Base-by-base conservation (phyloP, 257 asterid genomes). In the Nicotiana obtusifolia region DNA sequence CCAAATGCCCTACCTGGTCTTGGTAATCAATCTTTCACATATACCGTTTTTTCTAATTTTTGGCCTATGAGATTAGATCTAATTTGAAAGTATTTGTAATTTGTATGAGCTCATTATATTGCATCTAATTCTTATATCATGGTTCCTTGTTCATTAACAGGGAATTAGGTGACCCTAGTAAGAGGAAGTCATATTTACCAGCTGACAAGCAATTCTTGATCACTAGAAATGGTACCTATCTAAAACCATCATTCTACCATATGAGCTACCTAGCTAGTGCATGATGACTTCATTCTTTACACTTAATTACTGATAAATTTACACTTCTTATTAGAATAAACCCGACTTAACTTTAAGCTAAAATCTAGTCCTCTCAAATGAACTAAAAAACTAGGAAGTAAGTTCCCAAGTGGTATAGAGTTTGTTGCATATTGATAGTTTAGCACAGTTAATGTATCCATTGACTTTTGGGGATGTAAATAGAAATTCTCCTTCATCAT, bases 1-100 rank as follows among this genome's bases (percentile, higher is more conserved):
- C 98, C 73, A 96, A 96, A 85, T 96, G 98, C 87, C 98, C 99
- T 20, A 96, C 99, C 33, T 96, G 99, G 99, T 92, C 99, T 11
- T 94, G 99, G 99, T 96, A 91, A 41, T 41, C 13, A 37, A 10
- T 52, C 28, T 68, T 13, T 8, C 44, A 5, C 20, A 68, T 41
- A 20, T 69, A 17, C 7, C 30, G 5, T 19, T 33, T 56, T 5
- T 6, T 2, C 26, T 13, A 57, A 19, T 57, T 57, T 1, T 57
- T 56, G 61, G 8, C 17, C 16, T 14, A 4, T 7, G 7, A 35
- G 7, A 10, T 68, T 68, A 5, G 56, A 68, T 69, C 59, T 41
- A 20, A 41, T 41, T 69, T 41, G 0, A 69, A 35, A 41, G 17
- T 41, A 41, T 41, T 41, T 9, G 13, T 41, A 41, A 41, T 8